Percentiles rank a stretch among this genome's conserved stretches.
These are phyloP conservation scores for Cinnamomum chago DNA, from an alignment of 164 flowering plant species.

Conservation along the genomic window DNA sequence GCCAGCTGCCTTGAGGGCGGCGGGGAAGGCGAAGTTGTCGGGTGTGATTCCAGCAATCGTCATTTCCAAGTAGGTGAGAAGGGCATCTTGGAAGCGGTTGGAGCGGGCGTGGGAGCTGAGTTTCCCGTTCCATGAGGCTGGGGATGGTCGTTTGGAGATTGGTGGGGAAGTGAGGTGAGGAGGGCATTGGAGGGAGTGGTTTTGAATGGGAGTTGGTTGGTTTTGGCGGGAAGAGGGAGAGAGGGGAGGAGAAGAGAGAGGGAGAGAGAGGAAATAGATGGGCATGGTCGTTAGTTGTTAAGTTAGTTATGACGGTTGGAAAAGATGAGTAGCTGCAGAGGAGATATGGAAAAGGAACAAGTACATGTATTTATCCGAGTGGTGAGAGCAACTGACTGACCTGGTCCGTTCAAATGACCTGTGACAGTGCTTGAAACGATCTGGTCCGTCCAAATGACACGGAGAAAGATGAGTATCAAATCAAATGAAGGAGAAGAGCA, in stretches of 20 bases:
- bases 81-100: slow-evolving; percentile 47
- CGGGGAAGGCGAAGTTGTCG: slow-evolving; percentile 70
- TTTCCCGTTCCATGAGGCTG: slow-evolving; percentile 47
- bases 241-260: background rate
- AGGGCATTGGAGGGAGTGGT: background rate
- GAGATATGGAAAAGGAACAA: too few relatives aligned
- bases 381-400: too few relatives aligned
- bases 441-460: too few relatives aligned
- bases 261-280: background rate
- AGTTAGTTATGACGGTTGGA: background rate
- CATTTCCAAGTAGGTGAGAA: slow-evolving; percentile 54
- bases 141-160: slow-evolving; percentile 23
- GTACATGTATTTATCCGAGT: too few relatives aligned
- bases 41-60: slow-evolving; percentile 37
- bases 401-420: too few relatives aligned
- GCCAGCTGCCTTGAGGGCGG: slow-evolving; percentile 52
- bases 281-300: background rate
- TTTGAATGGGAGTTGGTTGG: slow-evolving; percentile 7
- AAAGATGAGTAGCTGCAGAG: too few relatives aligned
- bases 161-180: background rate
- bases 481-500: too few relatives aligned
- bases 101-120: slow-evolving; percentile 52
- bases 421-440: too few relatives aligned
- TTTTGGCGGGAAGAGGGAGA: slow-evolving; percentile 13
- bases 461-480: too few relatives aligned